Evolutionary conservation across 2,329 filamentous ascomycete species (phyloP).

Genomic region (Incumbomyces lentus): DNA sequence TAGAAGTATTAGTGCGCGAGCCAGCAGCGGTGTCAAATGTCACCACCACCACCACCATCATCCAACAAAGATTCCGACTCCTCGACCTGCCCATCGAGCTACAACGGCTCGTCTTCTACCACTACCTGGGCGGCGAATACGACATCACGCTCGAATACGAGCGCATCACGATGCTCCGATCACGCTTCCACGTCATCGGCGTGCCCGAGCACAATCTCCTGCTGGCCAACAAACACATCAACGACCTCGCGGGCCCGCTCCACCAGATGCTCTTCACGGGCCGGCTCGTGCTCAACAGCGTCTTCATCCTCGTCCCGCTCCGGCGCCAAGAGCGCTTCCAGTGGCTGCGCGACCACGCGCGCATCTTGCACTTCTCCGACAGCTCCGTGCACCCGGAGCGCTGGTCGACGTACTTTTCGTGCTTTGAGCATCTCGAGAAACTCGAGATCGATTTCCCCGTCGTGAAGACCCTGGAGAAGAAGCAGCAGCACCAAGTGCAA

Average conservation of each 20-base stretch:
- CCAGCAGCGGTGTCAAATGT: too few relatives aligned
- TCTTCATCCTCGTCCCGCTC: slow-evolving; percentile 4
- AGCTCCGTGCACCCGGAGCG: slow-evolving; percentile 1
- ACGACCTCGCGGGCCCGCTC: neutral
- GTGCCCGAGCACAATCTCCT: neutral
- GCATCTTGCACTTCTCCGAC: slow-evolving; percentile 3
- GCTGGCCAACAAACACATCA: neutral
- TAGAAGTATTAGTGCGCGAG: too few relatives aligned
- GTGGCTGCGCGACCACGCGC: slow-evolving; percentile 1
- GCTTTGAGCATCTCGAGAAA: neutral
- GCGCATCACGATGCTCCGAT: slow-evolving; percentile 3
- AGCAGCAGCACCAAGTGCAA: neutral
- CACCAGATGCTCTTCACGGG: slow-evolving; percentile 1
- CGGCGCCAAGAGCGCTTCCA: neutral
- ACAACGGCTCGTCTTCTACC: slow-evolving; percentile 3
- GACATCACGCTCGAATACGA: slow-evolving; percentile 5
- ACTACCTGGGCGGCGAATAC: slow-evolving; percentile 1
- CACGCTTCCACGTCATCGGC: slow-evolving; percentile 3
- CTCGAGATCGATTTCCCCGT: slow-evolving; percentile 6
- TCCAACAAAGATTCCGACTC: slow-evolving; percentile 1
- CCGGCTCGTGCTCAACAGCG: neutral
- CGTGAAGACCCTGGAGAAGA: neutral
- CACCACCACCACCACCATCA: too few relatives aligned
- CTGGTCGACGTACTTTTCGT: slow-evolving; percentile 2
- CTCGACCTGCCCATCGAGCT: slow-evolving; percentile 4